phyloP scores from a whole-genome alignment of 2,329 filamentous ascomycete species.

The Fusarium bulbicola region DNA sequence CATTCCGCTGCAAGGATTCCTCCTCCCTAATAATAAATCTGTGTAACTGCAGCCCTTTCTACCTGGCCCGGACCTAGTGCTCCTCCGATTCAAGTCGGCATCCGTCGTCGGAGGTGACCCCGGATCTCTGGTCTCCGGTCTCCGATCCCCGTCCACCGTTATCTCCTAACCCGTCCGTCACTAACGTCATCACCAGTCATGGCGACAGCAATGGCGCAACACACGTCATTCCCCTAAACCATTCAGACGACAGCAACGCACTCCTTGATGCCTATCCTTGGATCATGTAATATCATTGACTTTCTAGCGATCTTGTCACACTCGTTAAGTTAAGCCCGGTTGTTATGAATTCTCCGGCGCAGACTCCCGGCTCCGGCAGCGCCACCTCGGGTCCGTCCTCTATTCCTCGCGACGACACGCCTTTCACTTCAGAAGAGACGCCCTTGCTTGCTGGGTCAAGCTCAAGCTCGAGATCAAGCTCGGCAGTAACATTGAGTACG shows the following conservation, averaged over 20 bases:
- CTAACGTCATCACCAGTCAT: conserved; percentile 21
- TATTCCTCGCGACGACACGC: background rate
- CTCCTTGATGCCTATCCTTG: background rate
- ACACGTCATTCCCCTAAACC: background rate
- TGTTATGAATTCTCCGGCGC: conserved; percentile 12
- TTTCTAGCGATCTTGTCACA: background rate
- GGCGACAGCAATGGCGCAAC: background rate
- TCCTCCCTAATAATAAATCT: background rate
- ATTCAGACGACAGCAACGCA: background rate
- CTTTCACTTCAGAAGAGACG: conserved; percentile 31
- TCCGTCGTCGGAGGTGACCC: background rate
- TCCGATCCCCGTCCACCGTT: conserved; percentile 17
- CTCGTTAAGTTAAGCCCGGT: background rate
- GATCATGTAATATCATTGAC: background rate
- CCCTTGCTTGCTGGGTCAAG: conserved; percentile 27
- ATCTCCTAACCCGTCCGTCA: conserved; percentile 17
- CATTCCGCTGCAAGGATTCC: background rate
- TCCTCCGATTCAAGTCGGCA: background rate
- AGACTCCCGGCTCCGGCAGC: conserved; percentile 5
- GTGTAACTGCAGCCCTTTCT: background rate
- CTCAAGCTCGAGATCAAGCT: conserved; percentile 10
- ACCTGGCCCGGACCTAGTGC: background rate
- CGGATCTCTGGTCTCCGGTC: conserved; percentile 8
- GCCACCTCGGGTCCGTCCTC: conserved; percentile 11
- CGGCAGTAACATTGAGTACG: background rate